phyloP scores from a whole-genome alignment of 805 yeast species.

The Scheffersomyces lignosus region DNA sequence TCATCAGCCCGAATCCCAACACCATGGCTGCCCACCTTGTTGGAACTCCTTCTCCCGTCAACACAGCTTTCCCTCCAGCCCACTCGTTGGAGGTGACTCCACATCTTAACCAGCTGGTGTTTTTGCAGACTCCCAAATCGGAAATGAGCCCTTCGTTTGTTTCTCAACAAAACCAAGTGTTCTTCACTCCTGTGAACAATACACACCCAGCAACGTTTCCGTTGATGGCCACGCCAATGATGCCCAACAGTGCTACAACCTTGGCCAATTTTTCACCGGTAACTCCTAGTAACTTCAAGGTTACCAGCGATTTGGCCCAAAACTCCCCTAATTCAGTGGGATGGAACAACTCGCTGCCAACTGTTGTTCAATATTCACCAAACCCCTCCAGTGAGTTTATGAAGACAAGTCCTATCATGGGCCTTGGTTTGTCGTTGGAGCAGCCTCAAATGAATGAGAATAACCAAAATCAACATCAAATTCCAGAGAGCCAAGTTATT shows the following conservation, averaged over 20 bases:
- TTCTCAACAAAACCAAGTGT: background rate
- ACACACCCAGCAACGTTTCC: background rate
- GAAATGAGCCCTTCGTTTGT: conserved; percentile 3
- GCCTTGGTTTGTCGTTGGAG: background rate
- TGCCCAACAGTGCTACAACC: background rate
- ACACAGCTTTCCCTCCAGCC: background rate
- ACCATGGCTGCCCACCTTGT: no score
- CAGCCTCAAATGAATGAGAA: background rate
- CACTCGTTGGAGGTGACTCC: conserved; percentile 5
- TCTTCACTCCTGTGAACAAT: background rate
- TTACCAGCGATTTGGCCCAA: background rate
- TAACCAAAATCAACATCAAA: background rate
- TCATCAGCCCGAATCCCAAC: no score
- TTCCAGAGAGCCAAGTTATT: background rate
- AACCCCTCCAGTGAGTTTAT: background rate
- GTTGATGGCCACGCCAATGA: background rate
- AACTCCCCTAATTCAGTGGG: background rate
- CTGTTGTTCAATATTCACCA: background rate
- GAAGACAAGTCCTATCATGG: background rate
- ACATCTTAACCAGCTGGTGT: background rate
- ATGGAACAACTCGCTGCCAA: background rate
- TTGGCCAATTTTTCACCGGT: background rate
- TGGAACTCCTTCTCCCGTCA: background rate
- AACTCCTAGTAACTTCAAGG: background rate
- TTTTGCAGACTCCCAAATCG: conserved; percentile 6